These are phyloP conservation scores for Thelonectria discophora DNA, from an alignment of 2,329 filamentous ascomycete species.

Conservation along the genomic window DNA sequence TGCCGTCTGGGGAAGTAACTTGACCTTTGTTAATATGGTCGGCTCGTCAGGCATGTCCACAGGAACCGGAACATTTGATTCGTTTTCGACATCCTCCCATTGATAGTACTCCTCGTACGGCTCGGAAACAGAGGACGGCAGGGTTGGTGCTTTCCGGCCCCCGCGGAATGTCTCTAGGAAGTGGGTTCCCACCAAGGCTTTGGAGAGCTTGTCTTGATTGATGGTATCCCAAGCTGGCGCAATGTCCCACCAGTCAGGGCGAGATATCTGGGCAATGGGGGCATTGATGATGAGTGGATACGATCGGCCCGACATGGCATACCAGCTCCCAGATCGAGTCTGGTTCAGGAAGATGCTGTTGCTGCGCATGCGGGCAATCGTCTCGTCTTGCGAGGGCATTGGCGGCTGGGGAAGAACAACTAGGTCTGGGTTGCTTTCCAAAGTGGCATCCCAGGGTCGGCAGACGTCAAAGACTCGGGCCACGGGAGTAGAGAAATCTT, in stretches of 20 bases:
- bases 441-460: slow-evolving; percentile 71
- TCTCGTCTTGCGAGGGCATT: slow-evolving; percentile 65
- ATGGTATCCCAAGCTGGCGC: slow-evolving; percentile 51
- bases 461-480: slow-evolving; percentile 90
- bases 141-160: slow-evolving; percentile 48
- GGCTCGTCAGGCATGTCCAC: slow-evolving; percentile 47
- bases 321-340: slow-evolving; percentile 89
- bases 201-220: slow-evolving; percentile 59
- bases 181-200: slow-evolving; percentile 77
- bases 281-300: slow-evolving; percentile 87
- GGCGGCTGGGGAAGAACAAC: slow-evolving; percentile 87
- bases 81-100: slow-evolving; percentile 46
- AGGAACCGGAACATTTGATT: slow-evolving; percentile 44
- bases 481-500: slow-evolving; percentile 79
- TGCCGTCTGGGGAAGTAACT: slow-evolving; percentile 59
- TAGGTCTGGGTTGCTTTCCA: slow-evolving; percentile 75
- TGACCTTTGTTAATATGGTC: slow-evolving; percentile 60
- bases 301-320: slow-evolving; percentile 84
- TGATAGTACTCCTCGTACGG: slow-evolving; percentile 26
- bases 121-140: slow-evolving; percentile 48
- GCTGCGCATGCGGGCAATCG: slow-evolving; percentile 61
- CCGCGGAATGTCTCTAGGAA: slow-evolving; percentile 58
- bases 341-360: slow-evolving; percentile 85
- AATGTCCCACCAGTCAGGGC: slow-evolving; percentile 58
- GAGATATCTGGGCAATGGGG: slow-evolving; percentile 56